A percentile compares a stretch with the other conserved stretches of the same genome.
phyloP scores from a whole-genome alignment of 78 protist genomes.

The Blattamonas nauphoetae region DNA sequence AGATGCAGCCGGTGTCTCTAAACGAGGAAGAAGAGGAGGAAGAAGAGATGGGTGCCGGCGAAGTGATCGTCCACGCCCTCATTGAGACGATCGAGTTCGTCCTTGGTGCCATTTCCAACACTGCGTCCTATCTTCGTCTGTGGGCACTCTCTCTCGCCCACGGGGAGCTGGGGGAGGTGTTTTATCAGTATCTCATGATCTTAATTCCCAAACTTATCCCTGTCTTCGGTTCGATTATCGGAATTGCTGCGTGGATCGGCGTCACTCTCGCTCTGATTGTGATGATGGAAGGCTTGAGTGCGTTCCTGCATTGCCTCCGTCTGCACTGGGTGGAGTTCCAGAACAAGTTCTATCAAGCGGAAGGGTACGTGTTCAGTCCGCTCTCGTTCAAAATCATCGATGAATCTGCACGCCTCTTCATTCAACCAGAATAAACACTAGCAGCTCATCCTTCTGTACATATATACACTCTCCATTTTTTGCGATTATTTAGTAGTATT shows the following conservation, averaged over 20 bases:
- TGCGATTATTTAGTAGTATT: no score
- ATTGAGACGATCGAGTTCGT: conserved; percentile 98
- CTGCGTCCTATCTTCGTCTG: conserved; percentile 98
- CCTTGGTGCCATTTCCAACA: conserved; percentile 92
- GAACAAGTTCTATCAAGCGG: conserved; percentile 80
- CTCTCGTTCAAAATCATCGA: no score
- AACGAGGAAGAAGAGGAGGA: background rate
- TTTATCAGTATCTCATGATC: no score
- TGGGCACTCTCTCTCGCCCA: conserved; percentile 99
- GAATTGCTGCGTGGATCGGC: conserved; percentile 73
- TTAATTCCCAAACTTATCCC: no score
- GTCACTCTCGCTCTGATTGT: conserved; percentile 83
- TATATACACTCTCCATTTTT: no score
- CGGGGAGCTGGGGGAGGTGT: conserved; percentile 39
- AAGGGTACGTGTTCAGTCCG: conserved; percentile 60
- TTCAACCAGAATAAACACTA: no score
- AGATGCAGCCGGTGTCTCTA: no score
- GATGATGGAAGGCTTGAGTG: conserved; percentile 93
- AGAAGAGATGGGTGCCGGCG: background rate
- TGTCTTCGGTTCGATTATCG: conserved; percentile 39
- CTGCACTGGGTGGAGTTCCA: conserved; percentile 84
- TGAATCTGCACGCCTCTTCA: no score
- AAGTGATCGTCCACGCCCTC: conserved; percentile 53
- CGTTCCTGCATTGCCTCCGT: no score
- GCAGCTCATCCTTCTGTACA: no score